Conservation (phyloP, 2,329 filamentous ascomycete species). For the Diaporthe australafricana region DNA sequence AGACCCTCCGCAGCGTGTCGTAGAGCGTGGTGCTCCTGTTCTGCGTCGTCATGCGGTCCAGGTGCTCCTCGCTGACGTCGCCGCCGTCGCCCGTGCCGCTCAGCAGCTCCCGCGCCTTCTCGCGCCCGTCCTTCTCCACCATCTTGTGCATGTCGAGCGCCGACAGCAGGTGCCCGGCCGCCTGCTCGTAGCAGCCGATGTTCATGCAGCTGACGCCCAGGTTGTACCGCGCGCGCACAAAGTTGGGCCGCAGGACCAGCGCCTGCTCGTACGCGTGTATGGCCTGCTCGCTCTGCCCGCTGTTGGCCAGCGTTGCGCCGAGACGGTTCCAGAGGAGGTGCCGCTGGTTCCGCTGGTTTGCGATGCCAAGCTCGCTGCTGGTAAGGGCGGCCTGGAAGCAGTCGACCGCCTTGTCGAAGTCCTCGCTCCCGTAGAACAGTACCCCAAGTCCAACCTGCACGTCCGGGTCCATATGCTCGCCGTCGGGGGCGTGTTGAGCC, state of each 20-base stretch:
- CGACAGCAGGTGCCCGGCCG: slow-evolving; percentile 90
- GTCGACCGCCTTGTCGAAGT: slow-evolving; percentile 98
- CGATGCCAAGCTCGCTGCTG: slow-evolving; percentile 83
- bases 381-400: slow-evolving; percentile 95
- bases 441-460: slow-evolving; percentile 98
- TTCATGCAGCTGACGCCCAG: slow-evolving; percentile 97
- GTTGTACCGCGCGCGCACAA: slow-evolving; percentile 96
- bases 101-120: slow-evolving; percentile 86
- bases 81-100: slow-evolving; percentile 62
- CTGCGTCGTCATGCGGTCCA: slow-evolving; percentile 91
- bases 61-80: slow-evolving; percentile 71
- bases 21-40: slow-evolving; percentile 98
- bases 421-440: slow-evolving; percentile 96
- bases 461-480: slow-evolving; percentile 97
- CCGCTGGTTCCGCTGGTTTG: slow-evolving; percentile 86
- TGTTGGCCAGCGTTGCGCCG: slow-evolving; percentile 95
- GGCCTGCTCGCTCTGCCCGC: slow-evolving; percentile 91
- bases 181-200: slow-evolving; percentile 93
- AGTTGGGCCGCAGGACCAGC: slow-evolving; percentile 90
- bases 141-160: slow-evolving; percentile 96
- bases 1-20: slow-evolving; percentile 93
- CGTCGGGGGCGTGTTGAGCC: slow-evolving; percentile 89
- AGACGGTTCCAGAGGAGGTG: slow-evolving; percentile 98
- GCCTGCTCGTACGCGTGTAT: slow-evolving; percentile 97
- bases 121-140: slow-evolving; percentile 85